Evolutionary conservation across 805 yeast genomes (phyloP).

Genomic region (Candida germanica): DNA sequence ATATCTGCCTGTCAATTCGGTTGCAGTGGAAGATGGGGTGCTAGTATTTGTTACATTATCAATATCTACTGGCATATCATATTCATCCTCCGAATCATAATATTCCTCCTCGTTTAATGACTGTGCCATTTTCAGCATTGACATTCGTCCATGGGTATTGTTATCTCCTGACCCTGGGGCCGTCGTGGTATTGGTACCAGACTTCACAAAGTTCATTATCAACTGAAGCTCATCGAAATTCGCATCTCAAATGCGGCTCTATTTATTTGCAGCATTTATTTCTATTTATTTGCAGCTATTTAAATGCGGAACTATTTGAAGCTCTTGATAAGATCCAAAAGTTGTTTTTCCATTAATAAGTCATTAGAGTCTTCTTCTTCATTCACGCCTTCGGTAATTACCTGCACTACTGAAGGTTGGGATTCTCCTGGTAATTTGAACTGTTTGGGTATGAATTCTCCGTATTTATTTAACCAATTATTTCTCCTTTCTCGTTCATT

Average conservation of each 20-base stretch:
- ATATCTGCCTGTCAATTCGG: slow-evolving; percentile 32
- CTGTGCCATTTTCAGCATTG: neutral
- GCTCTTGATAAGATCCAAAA: slow-evolving; percentile 20
- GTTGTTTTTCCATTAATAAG: slow-evolving; percentile 17
- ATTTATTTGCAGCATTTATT: neutral
- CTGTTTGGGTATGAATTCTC: slow-evolving; percentile 39
- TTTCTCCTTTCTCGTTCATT: slow-evolving; percentile 33
- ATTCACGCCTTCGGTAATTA: slow-evolving; percentile 41
- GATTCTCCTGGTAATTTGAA: slow-evolving; percentile 38
- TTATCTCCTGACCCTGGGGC: neutral
- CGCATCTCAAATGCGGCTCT: no score
- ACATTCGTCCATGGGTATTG: neutral
- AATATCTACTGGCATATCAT: neutral
- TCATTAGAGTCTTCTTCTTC: slow-evolving; percentile 13
- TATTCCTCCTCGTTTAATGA: neutral
- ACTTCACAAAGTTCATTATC: slow-evolving; percentile 6
- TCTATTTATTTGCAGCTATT: neutral
- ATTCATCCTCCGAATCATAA: neutral
- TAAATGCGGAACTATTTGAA: slow-evolving; percentile 4
- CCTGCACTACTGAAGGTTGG: slow-evolving; percentile 39
- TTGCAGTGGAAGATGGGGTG: neutral
- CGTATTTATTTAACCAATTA: slow-evolving; percentile 37
- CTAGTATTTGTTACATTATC: neutral
- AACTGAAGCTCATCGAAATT: no score
- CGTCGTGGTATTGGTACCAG: neutral